These are phyloP conservation scores for Kazachstania sp. DNA, from an alignment of 1,139 yeast species.

Conservation along the genomic window DNA sequence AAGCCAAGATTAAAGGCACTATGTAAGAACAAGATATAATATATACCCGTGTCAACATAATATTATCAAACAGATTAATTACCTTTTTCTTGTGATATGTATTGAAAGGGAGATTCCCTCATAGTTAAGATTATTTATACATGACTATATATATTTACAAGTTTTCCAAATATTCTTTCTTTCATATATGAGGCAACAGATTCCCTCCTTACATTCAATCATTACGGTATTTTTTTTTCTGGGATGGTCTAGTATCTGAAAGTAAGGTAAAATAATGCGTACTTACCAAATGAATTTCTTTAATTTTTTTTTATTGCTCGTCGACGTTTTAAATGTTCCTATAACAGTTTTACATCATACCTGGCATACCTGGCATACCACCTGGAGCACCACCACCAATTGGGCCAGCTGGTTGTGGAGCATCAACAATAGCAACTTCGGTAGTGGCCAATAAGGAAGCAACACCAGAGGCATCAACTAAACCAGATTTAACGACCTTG, in stretches of 20 bases:
- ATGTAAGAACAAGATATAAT: neutral
- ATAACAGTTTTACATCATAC: slow-evolving; percentile 20
- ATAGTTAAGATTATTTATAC: slow-evolving; percentile 2
- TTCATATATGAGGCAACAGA: too few species aligned
- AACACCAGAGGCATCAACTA: slow-evolving; percentile 96
- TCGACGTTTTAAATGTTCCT: too few species aligned
- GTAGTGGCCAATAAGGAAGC: slow-evolving; percentile 97
- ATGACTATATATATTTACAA: slow-evolving; percentile 3
- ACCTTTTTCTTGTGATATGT: neutral
- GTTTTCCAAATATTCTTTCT: slow-evolving; percentile 1
- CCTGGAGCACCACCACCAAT: slow-evolving; percentile 58
- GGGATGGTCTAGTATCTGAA: too few species aligned
- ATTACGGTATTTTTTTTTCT: too few species aligned
- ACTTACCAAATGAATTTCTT: too few species aligned
- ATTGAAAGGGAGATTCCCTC: neutral
- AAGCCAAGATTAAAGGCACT: slow-evolving; percentile 20
- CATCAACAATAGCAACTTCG: slow-evolving; percentile 97
- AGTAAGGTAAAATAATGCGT: too few species aligned
- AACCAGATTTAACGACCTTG: slow-evolving; percentile 96
- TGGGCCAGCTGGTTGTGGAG: slow-evolving; percentile 79
- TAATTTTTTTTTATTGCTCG: too few species aligned
- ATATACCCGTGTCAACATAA: neutral
- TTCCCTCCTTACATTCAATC: too few species aligned
- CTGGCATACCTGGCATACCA: slow-evolving; percentile 54
- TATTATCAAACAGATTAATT: neutral